Evolutionary conservation across 202 grass and related monocot species (phyloP).

Genomic region (Setaria viridis): DNA sequence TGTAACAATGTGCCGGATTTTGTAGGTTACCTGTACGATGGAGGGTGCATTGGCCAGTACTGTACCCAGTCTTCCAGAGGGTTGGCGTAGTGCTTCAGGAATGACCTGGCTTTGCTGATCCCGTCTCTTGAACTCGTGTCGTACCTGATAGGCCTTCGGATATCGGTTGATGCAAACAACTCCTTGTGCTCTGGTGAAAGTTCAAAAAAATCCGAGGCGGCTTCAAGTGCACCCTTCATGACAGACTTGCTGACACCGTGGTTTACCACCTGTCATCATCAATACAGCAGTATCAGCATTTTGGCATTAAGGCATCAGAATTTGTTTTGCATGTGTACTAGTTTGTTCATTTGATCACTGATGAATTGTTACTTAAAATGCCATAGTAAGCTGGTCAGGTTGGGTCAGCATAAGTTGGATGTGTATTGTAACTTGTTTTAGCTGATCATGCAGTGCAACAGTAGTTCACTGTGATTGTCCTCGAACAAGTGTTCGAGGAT

Average conservation of each 20-base stretch:
- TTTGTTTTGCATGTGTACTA: background rate
- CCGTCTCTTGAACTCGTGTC: conserved; percentile 47
- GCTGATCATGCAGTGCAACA: background rate
- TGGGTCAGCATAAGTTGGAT: background rate
- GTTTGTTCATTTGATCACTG: background rate
- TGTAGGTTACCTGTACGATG: conserved; percentile 64
- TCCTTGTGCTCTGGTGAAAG: conserved; percentile 52
- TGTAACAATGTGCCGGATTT: background rate
- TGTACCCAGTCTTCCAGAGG: conserved; percentile 63
- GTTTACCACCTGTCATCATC: conserved; percentile 63
- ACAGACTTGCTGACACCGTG: conserved; percentile 61
- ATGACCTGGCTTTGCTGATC: conserved; percentile 53
- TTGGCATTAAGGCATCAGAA: background rate
- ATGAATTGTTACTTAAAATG: background rate
- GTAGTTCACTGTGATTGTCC: background rate
- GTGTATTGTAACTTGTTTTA: background rate
- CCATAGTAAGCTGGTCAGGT: background rate
- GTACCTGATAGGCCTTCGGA: conserved; percentile 61
- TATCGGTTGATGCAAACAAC: conserved; percentile 60
- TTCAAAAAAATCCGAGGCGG: conserved; percentile 67
- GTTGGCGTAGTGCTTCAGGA: conserved; percentile 85
- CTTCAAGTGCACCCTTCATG: conserved; percentile 61
- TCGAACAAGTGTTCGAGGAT: background rate
- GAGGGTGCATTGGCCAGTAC: conserved; percentile 62
- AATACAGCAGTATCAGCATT: background rate